A percentile compares a stretch with the other conserved stretches of the same genome.
phyloP scores from a whole-genome alignment of 331 rosid genomes.

The Stylosanthes scabra region DNA sequence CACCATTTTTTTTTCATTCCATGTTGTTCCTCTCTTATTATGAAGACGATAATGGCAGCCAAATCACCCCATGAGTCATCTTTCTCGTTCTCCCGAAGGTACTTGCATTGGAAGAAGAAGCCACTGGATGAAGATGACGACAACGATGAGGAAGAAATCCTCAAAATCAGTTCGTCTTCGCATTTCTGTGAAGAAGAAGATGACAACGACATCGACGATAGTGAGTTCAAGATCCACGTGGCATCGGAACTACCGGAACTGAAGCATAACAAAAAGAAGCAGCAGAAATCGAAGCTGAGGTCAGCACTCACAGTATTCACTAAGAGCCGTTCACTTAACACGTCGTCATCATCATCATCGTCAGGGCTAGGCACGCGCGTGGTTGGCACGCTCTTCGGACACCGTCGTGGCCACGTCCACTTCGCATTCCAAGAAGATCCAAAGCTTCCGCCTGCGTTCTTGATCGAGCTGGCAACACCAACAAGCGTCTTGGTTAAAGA shows the following conservation, averaged over 20 bases:
- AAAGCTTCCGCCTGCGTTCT: constrained; percentile 58
- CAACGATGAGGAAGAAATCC: constrained; percentile 47
- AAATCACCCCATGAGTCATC: constrained; percentile 82
- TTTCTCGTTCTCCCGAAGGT: constrained; percentile 88
- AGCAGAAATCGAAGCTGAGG: constrained; percentile 56
- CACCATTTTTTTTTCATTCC: neutral
- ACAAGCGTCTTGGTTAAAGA: constrained; percentile 79
- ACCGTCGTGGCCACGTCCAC: constrained; percentile 77
- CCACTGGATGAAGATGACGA: constrained; percentile 45
- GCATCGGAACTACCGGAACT: constrained; percentile 19
- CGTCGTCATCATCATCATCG: neutral
- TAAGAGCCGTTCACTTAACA: constrained; percentile 29
- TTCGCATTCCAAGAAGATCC: constrained; percentile 79
- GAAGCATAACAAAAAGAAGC: constrained; percentile 41
- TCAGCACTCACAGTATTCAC: constrained; percentile 57
- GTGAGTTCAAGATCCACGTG: constrained; percentile 28
- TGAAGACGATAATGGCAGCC: constrained; percentile 82
- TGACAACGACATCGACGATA: constrained; percentile 19
- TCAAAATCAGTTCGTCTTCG: constrained; percentile 54
- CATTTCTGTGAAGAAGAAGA: constrained; percentile 44
- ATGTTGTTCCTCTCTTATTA: constrained; percentile 15
- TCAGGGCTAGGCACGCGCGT: constrained; percentile 53
- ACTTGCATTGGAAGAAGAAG: constrained; percentile 84
- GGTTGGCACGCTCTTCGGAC: constrained; percentile 80
- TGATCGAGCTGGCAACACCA: constrained; percentile 76